Evolutionary conservation across 2,329 filamentous ascomycete species (phyloP), one percentile per base, ranked within the genome.

Genomic region (Calonectria honghensis): DNA sequence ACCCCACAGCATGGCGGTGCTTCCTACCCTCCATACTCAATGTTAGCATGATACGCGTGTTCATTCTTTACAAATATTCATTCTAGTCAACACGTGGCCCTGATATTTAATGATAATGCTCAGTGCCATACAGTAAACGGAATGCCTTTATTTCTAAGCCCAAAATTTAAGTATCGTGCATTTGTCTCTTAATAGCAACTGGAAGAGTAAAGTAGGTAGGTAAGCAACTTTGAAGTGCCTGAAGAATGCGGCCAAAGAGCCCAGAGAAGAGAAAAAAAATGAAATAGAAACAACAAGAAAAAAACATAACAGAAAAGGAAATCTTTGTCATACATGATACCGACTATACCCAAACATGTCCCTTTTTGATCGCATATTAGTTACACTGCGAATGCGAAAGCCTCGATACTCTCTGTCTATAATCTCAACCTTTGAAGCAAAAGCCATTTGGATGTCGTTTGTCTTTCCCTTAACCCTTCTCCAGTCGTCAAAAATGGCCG

Each of bases 351-450:
- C 81, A 83, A 83, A 77, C 79, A 77, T 77, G 76, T 75, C 76
- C 80, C 78, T 77, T 83, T 84, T 83, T 82, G 74, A 75, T 83
- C 78, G 79, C 81, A 80, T 83, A 85, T 84, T 84, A 84, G 79
- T 81, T 84, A 84, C 84, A 85, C 78, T 79, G 74, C 81, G 79
- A 78, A 82, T 83, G 80, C 78, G 77, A 78, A 77, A 77, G 63
- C 74, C 77, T 78, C 70, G 75, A 68, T 63, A 66, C 65, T 83
- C 77, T 85, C 80, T 84, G 80, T 85, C 83, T 85, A 84, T 85
- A 79, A 74, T 83, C 79, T 84, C 82, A 81, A 77, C 77, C 81
- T 76, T 78, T 81, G 75, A 81, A 81, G 77, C 78, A 80, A 81
- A 81, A 80, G 77, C 79, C 79, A 78, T 78, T 75, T 75, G 70